Evolutionary conservation across 164 flowering plant species (phyloP).

Genomic region (Vitis rupestris): DNA sequence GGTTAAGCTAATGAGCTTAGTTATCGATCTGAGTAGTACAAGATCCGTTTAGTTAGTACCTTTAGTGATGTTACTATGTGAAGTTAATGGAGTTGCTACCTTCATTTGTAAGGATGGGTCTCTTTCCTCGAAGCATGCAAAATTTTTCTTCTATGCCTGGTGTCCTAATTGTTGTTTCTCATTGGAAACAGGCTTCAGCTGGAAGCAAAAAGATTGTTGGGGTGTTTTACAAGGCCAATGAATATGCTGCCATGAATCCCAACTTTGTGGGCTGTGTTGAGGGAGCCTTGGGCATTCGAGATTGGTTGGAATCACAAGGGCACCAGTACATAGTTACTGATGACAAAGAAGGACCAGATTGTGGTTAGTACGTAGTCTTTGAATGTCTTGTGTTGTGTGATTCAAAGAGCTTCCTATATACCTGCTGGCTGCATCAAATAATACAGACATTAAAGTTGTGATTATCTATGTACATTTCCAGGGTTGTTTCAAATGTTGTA

Average conservation of each 20-base stretch:
- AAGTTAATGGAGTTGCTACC: too few relatives aligned
- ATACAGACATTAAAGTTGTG: too few relatives aligned
- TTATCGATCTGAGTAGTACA: too few relatives aligned
- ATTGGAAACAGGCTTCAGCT: slow-evolving; percentile 54
- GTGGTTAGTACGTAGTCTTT: slow-evolving; percentile 43
- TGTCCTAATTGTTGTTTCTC: background rate
- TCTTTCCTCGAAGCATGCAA: too few relatives aligned
- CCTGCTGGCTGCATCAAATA: too few relatives aligned
- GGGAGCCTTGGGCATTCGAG: slow-evolving; percentile 71
- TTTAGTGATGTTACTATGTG: too few relatives aligned
- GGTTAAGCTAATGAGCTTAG: too few relatives aligned
- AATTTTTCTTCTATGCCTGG: background rate
- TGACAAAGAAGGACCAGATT: slow-evolving; percentile 94
- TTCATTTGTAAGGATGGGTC: too few relatives aligned
- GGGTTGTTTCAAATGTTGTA: too few relatives aligned
- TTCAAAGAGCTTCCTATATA: too few relatives aligned
- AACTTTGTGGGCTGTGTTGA: slow-evolving; percentile 88
- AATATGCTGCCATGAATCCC: slow-evolving; percentile 85
- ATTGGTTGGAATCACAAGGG: slow-evolving; percentile 96
- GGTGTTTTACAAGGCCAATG: slow-evolving; percentile 93
- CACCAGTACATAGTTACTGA: slow-evolving; percentile 96
- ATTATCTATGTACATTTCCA: too few relatives aligned
- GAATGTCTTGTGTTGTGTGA: background rate
- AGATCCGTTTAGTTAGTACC: too few relatives aligned
- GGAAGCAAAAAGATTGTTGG: slow-evolving; percentile 96